Evolutionary conservation across 441 rosid genomes (phyloP).

Genomic region (Croton laevigatus): DNA sequence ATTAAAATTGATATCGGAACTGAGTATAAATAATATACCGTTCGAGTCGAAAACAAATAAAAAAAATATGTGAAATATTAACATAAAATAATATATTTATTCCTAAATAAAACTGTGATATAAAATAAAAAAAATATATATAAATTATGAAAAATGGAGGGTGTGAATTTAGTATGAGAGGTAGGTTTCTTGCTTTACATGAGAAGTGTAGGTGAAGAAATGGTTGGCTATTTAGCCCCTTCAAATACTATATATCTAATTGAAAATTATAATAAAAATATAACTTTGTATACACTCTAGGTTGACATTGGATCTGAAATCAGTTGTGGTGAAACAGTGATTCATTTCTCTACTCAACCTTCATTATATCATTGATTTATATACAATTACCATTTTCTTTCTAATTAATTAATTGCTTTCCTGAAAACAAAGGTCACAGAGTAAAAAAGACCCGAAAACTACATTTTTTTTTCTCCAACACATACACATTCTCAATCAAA

Average conservation of each 20-base stretch:
- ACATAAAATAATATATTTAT: too few species aligned
- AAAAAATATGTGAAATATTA: too few species aligned
- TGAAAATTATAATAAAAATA: too few species aligned
- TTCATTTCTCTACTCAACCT: slow-evolving; percentile 64
- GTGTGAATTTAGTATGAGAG: slow-evolving; percentile 6
- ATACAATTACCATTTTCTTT: slow-evolving; percentile 1
- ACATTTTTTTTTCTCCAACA: slow-evolving; percentile 49
- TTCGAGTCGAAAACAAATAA: too few species aligned
- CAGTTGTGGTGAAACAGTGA: slow-evolving; percentile 30
- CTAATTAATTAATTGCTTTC: slow-evolving; percentile 7
- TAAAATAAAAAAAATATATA: too few species aligned
- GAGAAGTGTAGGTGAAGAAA: slow-evolving; percentile 62
- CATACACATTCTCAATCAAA: slow-evolving; percentile 26
- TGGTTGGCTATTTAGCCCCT: slow-evolving; percentile 21
- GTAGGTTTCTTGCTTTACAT: slow-evolving; percentile 40
- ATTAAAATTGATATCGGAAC: too few species aligned
- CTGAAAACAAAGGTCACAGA: slow-evolving; percentile 29
- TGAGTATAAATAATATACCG: too few species aligned
- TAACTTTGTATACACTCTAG: slow-evolving; percentile 67
- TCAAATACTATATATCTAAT: slow-evolving; percentile 17
- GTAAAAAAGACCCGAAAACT: slow-evolving; percentile 30
- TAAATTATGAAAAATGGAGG: not conserved
- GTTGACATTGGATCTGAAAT: slow-evolving; percentile 62
- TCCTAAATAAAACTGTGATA: too few species aligned
- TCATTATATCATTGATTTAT: slow-evolving; percentile 20